A percentile compares a stretch with the other conserved stretches of the same genome.
Evolutionary conservation across 352 stramenopile species (phyloP).

Genomic region (Thraustochytrium striatum): DNA sequence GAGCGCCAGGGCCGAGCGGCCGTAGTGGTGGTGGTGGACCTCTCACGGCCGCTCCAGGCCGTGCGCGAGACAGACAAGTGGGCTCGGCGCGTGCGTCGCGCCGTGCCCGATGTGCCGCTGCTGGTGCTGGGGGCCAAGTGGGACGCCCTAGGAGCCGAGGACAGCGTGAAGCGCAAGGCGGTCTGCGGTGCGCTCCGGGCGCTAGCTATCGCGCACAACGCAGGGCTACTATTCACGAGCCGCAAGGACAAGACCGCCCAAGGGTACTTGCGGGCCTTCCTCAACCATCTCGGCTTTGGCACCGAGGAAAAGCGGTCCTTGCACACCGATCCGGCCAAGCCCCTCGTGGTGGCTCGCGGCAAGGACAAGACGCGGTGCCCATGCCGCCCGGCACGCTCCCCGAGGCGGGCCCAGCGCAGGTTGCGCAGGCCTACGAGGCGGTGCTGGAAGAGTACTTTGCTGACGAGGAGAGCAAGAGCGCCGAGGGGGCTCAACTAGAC

Average conservation of each 20-base stretch:
- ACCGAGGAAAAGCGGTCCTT: background rate
- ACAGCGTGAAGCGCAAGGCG: conserved; percentile 73
- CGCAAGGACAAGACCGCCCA: conserved; percentile 75
- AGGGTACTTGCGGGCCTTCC: conserved; percentile 17
- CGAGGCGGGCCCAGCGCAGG: background rate
- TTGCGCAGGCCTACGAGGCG: background rate
- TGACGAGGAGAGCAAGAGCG: background rate
- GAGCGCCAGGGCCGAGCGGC: no score
- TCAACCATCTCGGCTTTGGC: conserved; percentile 24
- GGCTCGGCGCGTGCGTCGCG: conserved; percentile 51
- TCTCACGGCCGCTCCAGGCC: conserved; percentile 71
- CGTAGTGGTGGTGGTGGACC: conserved; percentile 73
- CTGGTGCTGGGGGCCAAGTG: conserved; percentile 81
- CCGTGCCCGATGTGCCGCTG: conserved; percentile 61
- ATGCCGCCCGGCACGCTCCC: conserved; percentile 8
- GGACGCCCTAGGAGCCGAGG: conserved; percentile 76
- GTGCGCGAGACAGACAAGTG: conserved; percentile 72
- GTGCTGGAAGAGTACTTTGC: background rate
- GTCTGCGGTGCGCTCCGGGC: conserved; percentile 74
- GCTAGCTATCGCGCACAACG: conserved; percentile 75
- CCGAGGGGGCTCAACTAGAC: background rate
- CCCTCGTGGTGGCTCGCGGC: conserved; percentile 22
- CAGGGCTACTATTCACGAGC: conserved; percentile 73
- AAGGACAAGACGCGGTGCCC: conserved; percentile 46
- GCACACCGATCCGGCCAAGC: conserved; percentile 44